Evolutionary conservation across 2,329 filamentous ascomycete species (phyloP).

Genomic region (Cyphellophora attinorum): DNA sequence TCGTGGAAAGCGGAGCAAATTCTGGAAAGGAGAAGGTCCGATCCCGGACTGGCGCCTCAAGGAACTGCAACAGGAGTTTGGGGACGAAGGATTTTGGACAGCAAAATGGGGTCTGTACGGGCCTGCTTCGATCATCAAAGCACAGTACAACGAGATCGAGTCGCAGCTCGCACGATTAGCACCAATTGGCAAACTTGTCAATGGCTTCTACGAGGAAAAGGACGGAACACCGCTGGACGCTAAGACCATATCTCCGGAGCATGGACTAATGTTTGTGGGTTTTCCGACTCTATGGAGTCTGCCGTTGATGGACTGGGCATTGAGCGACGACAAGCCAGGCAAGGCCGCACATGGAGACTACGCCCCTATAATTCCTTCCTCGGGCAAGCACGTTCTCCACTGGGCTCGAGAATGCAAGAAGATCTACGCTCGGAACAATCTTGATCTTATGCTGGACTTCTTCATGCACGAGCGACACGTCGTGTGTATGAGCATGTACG

Average conservation of each 20-base stretch:
- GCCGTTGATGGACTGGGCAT: constrained; percentile 10
- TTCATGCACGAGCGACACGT: constrained; percentile 15
- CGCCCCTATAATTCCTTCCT: constrained; percentile 13
- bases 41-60: constrained; percentile 10
- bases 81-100: constrained; percentile 12
- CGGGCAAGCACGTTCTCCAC: constrained; percentile 8
- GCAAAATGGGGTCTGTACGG: constrained; percentile 13
- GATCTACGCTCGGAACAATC: constrained; percentile 8
- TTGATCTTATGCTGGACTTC: constrained; percentile 13
- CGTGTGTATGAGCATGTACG: constrained; percentile 14
- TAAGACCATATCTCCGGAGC: constrained; percentile 7
- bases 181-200: constrained; percentile 5
- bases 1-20: constrained; percentile 8
- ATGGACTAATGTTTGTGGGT: constrained; percentile 13
- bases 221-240: constrained; percentile 10
- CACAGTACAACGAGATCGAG: constrained; percentile 12
- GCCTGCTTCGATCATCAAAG: constrained; percentile 9
- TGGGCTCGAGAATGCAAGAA: constrained; percentile 8
- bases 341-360: constrained; percentile 13
- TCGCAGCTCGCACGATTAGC: constrained; percentile 7
- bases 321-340: constrained; percentile 6
- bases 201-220: constrained; percentile 9
- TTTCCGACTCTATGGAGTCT: constrained; percentile 13
- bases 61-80: constrained; percentile 8
- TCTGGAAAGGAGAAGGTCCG: constrained; percentile 5